Conservation (phyloP, 1,284 basidiomycete genomes). For the Termitomyces sp. region DNA sequence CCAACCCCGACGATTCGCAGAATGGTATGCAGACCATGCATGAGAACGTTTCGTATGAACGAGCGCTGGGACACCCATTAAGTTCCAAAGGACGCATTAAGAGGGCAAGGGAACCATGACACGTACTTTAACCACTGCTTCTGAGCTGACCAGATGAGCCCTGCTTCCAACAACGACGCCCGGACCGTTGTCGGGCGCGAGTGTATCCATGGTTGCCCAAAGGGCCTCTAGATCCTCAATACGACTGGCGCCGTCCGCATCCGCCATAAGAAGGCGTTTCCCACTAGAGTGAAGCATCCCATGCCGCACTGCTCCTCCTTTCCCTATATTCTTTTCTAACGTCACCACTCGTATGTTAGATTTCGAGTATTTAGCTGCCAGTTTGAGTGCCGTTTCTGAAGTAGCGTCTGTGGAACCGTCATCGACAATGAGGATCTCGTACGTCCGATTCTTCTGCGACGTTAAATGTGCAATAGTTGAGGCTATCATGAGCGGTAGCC, state of each 20-base stretch:
- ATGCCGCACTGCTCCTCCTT: conserved; percentile 89
- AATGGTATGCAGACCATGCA: conserved; percentile 87
- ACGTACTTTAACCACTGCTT: conserved; percentile 88
- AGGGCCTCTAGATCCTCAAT: conserved; percentile 78
- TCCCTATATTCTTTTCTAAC: conserved; percentile 81
- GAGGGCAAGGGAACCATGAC: not conserved
- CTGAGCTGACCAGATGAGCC: conserved; percentile 87
- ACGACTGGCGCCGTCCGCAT: conserved; percentile 88
- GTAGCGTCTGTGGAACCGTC: conserved; percentile 85
- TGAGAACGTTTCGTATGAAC: conserved; percentile 81
- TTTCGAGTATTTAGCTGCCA: conserved; percentile 53
- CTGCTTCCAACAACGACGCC: conserved; percentile 82
- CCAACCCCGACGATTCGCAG: conserved; percentile 80
- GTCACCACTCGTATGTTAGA: conserved; percentile 70
- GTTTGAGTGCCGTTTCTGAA: conserved; percentile 54
- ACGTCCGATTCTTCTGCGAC: conserved; percentile 42
- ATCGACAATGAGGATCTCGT: conserved; percentile 85
- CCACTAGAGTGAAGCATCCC: conserved; percentile 83
- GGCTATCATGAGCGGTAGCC: conserved; percentile 79
- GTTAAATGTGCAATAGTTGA: conserved; percentile 63
- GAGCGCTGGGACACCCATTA: conserved; percentile 56
- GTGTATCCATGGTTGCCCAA: conserved; percentile 66
- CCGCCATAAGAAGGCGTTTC: conserved; percentile 80
- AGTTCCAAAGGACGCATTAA: not conserved
- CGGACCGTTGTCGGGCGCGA: conserved; percentile 45